phyloP scores from a whole-genome alignment of 164 flowering plant genomes.

The Nymphaea colorata region DNA sequence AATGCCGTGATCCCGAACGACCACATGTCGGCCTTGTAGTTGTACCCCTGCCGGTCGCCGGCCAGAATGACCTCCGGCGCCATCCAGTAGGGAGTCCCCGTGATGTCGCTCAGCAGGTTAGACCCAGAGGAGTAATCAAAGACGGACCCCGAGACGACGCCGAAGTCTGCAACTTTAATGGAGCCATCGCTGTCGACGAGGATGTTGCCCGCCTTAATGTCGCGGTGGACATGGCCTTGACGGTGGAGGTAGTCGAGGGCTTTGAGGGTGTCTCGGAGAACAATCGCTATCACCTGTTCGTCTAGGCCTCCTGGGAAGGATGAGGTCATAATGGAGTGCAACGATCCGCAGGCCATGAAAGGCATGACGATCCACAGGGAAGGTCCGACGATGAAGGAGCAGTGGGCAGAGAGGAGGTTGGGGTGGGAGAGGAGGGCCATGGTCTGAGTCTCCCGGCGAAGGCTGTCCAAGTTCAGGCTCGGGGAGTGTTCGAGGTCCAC shows the following conservation, averaged over 20 bases:
- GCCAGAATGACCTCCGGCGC: conserved; percentile 88
- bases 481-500: conserved; percentile 53
- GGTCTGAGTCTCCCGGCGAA: conserved; percentile 50
- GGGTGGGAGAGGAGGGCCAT: conserved; percentile 74
- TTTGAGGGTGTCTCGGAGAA: conserved; percentile 46
- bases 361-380: conserved; percentile 93
- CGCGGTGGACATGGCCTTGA: conserved; percentile 74
- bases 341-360: conserved; percentile 76
- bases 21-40: conserved; percentile 88
- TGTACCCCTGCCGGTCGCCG: conserved; percentile 30
- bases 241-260: conserved; percentile 67
- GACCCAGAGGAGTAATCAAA: conserved; percentile 33
- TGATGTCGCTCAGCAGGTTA: conserved; percentile 35
- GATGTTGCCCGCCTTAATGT: conserved; percentile 75
- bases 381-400: conserved; percentile 61
- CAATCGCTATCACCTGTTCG: conserved; percentile 47
- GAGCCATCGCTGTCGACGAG: conserved; percentile 49
- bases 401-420: conserved; percentile 62
- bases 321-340: conserved; percentile 58
- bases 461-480: conserved; percentile 28
- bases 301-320: conserved; percentile 51
- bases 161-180: conserved; percentile 67
- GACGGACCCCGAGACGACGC: conserved; percentile 65
- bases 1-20: conserved; percentile 83
- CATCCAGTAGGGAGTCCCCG: conserved; percentile 85